Percentiles rank a stretch among this genome's conserved stretches.
These are phyloP conservation scores for Fusarium nelsonii DNA, from an alignment of 2,329 filamentous ascomycete species.

Conservation along the genomic window DNA sequence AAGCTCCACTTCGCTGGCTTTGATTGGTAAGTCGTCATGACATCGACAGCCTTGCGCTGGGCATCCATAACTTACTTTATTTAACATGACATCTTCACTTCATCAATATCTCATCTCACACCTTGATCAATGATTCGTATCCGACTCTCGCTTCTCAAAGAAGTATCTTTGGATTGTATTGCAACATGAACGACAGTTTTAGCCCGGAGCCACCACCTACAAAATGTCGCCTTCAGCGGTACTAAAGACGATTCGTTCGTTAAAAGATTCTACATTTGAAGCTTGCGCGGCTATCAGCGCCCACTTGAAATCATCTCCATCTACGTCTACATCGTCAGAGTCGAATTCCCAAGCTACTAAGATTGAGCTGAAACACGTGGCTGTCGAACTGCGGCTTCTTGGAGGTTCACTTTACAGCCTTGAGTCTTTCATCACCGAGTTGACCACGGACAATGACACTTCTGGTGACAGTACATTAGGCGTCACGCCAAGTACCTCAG, in stretches of 20 bases:
- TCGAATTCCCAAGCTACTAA: neutral
- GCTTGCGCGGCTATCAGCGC: slow-evolving; percentile 33
- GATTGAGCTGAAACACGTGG: slow-evolving; percentile 33
- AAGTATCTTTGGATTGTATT: neutral
- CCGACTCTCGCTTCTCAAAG: neutral
- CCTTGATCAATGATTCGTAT: neutral
- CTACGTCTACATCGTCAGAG: neutral
- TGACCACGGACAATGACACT: slow-evolving; percentile 28
- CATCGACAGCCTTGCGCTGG: slow-evolving; percentile 9
- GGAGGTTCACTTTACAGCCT: slow-evolving; percentile 44
- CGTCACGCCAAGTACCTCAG: slow-evolving; percentile 12
- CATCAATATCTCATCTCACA: slow-evolving; percentile 1
- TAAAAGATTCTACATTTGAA: slow-evolving; percentile 37
- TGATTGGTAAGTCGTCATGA: slow-evolving; percentile 18
- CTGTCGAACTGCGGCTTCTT: slow-evolving; percentile 42
- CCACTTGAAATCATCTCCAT: slow-evolving; percentile 16
- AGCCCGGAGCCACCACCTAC: neutral
- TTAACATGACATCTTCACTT: slow-evolving; percentile 7
- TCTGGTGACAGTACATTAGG: slow-evolving; percentile 21
- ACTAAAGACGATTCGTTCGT: slow-evolving; percentile 28
- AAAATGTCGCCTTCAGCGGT: slow-evolving; percentile 28
- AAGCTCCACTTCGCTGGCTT: neutral
- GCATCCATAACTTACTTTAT: neutral
- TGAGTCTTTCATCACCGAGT: slow-evolving; percentile 40
- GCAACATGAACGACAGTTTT: slow-evolving; percentile 15